Evolutionary conservation across 2,329 filamentous ascomycete species (phyloP).

Genomic region (Dothistroma septosporum): DNA sequence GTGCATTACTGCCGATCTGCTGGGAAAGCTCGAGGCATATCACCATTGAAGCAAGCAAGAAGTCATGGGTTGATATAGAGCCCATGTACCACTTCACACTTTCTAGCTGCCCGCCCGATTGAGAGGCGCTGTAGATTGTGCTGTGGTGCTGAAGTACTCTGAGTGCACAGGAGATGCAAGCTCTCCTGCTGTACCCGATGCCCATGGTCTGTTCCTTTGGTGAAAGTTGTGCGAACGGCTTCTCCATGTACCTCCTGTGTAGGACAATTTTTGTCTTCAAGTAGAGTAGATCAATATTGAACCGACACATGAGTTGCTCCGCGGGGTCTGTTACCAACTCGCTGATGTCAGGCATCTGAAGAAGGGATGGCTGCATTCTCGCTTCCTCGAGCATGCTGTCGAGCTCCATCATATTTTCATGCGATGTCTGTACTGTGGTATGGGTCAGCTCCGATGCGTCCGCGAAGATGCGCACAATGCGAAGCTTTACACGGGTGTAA

Average conservation of each 20-base stretch:
- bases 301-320: constrained; percentile 50
- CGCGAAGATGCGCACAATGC: constrained; percentile 36
- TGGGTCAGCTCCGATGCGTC: constrained; percentile 40
- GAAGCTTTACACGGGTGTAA: constrained; percentile 37
- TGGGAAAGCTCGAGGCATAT: constrained; percentile 44
- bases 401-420: constrained; percentile 38
- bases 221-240: constrained; percentile 27
- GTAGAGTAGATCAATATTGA: constrained; percentile 51
- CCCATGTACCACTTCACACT: constrained; percentile 46
- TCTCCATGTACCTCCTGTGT: constrained; percentile 51
- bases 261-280: constrained; percentile 51
- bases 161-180: constrained; percentile 48
- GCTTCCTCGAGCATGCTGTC: constrained; percentile 37
- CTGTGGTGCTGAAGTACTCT: constrained; percentile 49
- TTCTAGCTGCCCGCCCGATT: constrained; percentile 42
- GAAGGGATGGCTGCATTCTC: constrained; percentile 31
- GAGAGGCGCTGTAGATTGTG: constrained; percentile 48
- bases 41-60: constrained; percentile 48
- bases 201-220: constrained; percentile 33
- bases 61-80: constrained; percentile 45
- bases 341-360: constrained; percentile 38
- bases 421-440: constrained; percentile 34
- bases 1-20: constrained; percentile 24
- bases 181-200: constrained; percentile 34
- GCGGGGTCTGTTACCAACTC: constrained; percentile 48